These are phyloP conservation scores for Gypsophila paniculata DNA, from an alignment of 179 eudicot genomes.

Conservation along the genomic window DNA sequence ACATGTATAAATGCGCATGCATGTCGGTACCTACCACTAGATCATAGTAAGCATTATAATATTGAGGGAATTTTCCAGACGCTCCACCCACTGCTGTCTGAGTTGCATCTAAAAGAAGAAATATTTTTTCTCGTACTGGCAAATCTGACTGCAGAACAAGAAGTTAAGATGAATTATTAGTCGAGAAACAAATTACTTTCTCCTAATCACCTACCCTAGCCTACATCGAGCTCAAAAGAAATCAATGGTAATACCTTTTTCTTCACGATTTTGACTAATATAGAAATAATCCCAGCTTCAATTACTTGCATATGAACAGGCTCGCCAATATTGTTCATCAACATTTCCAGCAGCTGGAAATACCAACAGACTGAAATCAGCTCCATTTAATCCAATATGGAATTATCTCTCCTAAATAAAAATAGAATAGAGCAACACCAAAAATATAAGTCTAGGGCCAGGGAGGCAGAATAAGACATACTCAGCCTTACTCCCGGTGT, in stretches of 20 bases:
- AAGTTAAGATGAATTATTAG: slow-evolving; percentile 16
- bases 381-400: slow-evolving; percentile 11
- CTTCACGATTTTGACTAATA: slow-evolving; percentile 80
- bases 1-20: slow-evolving; percentile 8
- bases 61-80: slow-evolving; percentile 78
- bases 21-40: slow-evolving; percentile 68
- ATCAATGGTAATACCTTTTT: slow-evolving; percentile 52
- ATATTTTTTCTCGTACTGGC: slow-evolving; percentile 85
- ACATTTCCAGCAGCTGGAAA: slow-evolving; percentile 80
- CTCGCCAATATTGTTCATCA: slow-evolving; percentile 91
- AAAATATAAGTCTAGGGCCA: neutral
- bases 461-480: neutral
- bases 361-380: slow-evolving; percentile 17
- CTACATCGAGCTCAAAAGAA: neutral
- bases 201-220: slow-evolving; percentile 2
- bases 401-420: neutral
- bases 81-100: slow-evolving; percentile 89
- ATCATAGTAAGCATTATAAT: slow-evolving; percentile 81
- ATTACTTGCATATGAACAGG: slow-evolving; percentile 85
- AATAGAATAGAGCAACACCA: neutral
- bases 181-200: neutral
- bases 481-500: neutral
- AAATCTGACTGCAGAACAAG: slow-evolving; percentile 55
- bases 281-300: slow-evolving; percentile 66
- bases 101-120: slow-evolving; percentile 95